Evolutionary conservation across 805 yeast genomes (phyloP), one percentile per base, ranked within the genome.

Genomic region (Kazachstania martiniae): DNA sequence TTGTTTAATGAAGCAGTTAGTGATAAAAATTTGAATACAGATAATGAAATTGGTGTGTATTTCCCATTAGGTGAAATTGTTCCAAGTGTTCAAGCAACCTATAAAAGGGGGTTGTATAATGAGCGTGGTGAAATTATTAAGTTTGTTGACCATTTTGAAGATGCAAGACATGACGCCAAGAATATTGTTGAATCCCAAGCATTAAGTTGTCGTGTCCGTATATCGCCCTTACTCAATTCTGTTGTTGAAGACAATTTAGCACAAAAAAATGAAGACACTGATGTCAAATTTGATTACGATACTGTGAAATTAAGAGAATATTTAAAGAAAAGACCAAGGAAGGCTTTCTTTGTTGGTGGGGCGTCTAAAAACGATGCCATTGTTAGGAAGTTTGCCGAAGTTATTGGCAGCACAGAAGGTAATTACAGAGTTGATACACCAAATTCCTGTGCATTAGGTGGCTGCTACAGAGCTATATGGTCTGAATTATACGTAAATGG

Each of bases 361-460:
- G 85, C 86, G 0, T 76, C 91, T 4, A 72, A 72, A 29, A 86
- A 87, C 52, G 40, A 51, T 14, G 70, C 84, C 18, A 78, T 86
- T 32, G 75, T 85, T 21, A 54, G 59, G 14, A 77, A 72, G 41
- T 78, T 82, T 63, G 74, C 86, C 8, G 62, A 76, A 9, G 74
- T 86, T 6, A 56, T 86, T 22, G 87, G 86, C 4, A 49, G 60
- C 16, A 57, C 63, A 2, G 51, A 62, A 21, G 91, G 87, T 1
- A 74, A 79, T 39, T 82, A 58, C 51, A 71, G 73, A 38, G 76
- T 80, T 24, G 86, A 82, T 46, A 71, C 83, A 29, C 74, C 89
- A 6, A 86, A 86, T 57, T 91, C 95, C 1, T 86, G 95, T 65
- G 95, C 95, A 0, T 56, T 83, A 22, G 95, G 95, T 17, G 94